Evolutionary conservation across 1,284 basidiomycete genomes (phyloP).

Genomic region (Sanguinoderma infundibulare): DNA sequence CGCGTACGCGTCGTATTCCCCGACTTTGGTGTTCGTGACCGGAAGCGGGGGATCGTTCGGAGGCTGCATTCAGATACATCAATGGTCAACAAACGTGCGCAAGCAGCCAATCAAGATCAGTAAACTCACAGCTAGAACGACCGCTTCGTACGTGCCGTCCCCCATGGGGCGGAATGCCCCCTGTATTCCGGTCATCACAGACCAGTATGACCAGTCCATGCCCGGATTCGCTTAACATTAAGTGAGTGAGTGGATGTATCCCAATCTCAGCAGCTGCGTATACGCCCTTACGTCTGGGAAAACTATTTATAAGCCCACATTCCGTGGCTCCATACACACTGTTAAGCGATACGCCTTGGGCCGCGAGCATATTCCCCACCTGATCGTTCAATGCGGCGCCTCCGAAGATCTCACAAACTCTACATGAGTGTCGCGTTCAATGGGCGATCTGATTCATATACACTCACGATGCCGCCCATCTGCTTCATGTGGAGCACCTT

Average conservation of each 20-base stretch:
- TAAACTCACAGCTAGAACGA: conserved; percentile 18
- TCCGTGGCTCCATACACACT: conserved; percentile 24
- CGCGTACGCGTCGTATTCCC: neutral
- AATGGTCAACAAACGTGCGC: too few species aligned
- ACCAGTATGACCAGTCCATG: conserved; percentile 30
- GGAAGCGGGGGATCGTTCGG: neutral
- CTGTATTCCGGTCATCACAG: neutral
- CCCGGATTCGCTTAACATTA: conserved; percentile 21
- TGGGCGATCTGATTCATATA: neutral
- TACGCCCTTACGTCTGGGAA: conserved; percentile 17
- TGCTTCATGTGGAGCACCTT: conserved; percentile 23
- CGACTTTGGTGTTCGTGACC: conserved; percentile 1
- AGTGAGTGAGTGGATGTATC: neutral
- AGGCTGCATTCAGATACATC: conserved; percentile 14
- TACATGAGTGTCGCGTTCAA: neutral
- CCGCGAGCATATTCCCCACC: conserved; percentile 13
- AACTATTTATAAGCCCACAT: conserved; percentile 21
- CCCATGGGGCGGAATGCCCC: conserved; percentile 21
- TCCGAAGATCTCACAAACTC: neutral
- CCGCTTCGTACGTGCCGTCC: conserved; percentile 25
- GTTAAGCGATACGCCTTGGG: conserved; percentile 11
- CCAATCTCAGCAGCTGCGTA: too few species aligned
- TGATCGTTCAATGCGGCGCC: conserved; percentile 7
- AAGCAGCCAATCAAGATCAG: too few species aligned
- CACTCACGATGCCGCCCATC: conserved; percentile 21